Evolutionary conservation across 192 early-diverging fungal genomes (phyloP), one percentile per base, ranked within the genome.

Genomic region (Helicostylum pulchrum): DNA sequence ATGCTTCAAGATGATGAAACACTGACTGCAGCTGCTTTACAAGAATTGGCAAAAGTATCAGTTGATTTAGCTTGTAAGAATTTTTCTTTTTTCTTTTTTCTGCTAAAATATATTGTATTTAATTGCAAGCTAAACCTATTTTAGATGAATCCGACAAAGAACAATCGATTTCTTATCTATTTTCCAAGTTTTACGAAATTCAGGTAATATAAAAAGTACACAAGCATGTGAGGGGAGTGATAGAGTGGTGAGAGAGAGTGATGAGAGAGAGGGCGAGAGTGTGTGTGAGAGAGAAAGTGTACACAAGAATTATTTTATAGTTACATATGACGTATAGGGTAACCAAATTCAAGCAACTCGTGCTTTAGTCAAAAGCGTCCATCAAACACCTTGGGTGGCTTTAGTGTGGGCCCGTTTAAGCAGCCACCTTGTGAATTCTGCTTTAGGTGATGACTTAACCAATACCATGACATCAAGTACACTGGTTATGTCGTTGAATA

Each of bases 41-140:
- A 79, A 44, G 88, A 91, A 66, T 61, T 92, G 23, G 53, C 81
- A 14, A 90, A 90, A 53, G 69, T 85, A 42, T 72, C 82, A 3
- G 31, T 76, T 55, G 62, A 76, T 48, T 61, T 75, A 31, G 52
- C 77, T 53, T 67, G 76, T 67, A 75, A 70, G 65, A 50, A 17
- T 12, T 1, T 26, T 8, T n/a, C n/a, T n/a, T 45, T 45, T 12
- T 26, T 26, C 26, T 26, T 26, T 26, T 26, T 26, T 26, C 26
- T 26, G 26, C 26, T 9, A 39, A 39, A 30, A 52, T 52, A 52
- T 26, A 11, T 53, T 26, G 5, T 53, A 23, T 53, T 21, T 53
- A 31, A 11, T 53, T 30, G 23, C 23, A 42, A 61, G 44, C 23
- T 44, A 15, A 61, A 39, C 17, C 14, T 19, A 48, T 34, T 48